Base-by-base conservation (phyloP, 176 grass and related monocot species). In the Bolboschoenus planiculmis region DNA sequence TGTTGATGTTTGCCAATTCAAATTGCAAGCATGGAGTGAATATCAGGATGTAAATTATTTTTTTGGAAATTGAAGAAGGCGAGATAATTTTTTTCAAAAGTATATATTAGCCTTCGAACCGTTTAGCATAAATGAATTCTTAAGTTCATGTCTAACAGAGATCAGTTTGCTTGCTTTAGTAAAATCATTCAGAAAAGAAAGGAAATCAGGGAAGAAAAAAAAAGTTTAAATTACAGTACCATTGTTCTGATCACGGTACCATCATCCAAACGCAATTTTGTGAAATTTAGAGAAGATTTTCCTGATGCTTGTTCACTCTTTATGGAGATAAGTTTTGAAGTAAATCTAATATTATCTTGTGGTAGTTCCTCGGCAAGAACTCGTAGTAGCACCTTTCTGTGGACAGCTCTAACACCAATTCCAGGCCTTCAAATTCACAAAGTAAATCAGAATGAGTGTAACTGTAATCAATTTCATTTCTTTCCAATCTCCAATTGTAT, bases 281-380 rank as follows among this genome's bases (percentile, higher is more conserved):
- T 70, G 29, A 76, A 37, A 81, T 64, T 15, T 1, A 56, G 60
- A 26, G 66, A 77, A 35, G 56, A 80, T 65, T 85, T 16, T 66
- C 29, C 39, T 24, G 20, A 42, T 33, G 13, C 35, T 15, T 23
- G 37, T 60, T 84, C 76, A 16, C 40, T 34, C 10, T 47, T 57
- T 23, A 89, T 78, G n/a, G 35, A 63, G 66, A 78, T 6, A 29
- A 89, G 78, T 81, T 62, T 89, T 9, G 83, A 89, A 11, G 63
- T 43, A 50, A 89, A 89, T 71, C 87, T 82, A 55, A 89, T 73
- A 42, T 10, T 78, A 20, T 40, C 87, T 8, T 44, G 83, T 36
- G 54, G 83, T 81, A 89, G 50, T 47, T 86, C 84, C 10, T 83
- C 70, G 1, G 87, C 79, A 24, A 89, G 84, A 56, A 81, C 48